Evolutionary conservation across 129 eudicot species (phyloP).

Genomic region (Arctium lappa): DNA sequence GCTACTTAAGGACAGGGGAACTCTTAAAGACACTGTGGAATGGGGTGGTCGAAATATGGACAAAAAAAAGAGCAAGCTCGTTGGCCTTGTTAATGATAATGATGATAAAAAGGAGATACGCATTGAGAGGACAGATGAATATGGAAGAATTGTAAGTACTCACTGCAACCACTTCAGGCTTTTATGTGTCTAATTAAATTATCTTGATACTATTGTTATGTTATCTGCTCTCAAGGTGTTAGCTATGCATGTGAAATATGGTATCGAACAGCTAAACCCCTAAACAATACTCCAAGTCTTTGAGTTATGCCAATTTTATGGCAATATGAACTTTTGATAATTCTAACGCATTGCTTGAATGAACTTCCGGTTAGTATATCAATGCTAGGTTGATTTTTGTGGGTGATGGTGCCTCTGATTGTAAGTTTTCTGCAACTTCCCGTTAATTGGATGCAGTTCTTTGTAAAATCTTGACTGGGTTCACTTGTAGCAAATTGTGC

Average conservation of each 20-base stretch:
- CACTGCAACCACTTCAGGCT: neutral
- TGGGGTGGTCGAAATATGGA: conserved; percentile 99
- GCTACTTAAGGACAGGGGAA: conserved; percentile 77
- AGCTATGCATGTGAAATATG: neutral
- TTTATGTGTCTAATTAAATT: neutral
- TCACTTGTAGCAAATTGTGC: no score
- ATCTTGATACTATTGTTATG: neutral
- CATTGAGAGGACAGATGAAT: conserved; percentile 89
- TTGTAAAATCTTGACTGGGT: no score
- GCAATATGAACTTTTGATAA: no score
- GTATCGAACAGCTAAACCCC: neutral
- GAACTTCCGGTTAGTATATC: no score
- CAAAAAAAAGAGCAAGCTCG: conserved; percentile 94
- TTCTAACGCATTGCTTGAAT: no score
- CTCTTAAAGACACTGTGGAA: conserved; percentile 76
- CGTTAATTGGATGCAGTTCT: no score
- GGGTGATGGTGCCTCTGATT: no score
- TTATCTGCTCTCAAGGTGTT: neutral
- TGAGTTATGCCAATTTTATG: neutral
- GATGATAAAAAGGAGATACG: conserved; percentile 79
- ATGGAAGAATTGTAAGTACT: conserved; percentile 89
- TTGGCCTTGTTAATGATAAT: conserved; percentile 59
- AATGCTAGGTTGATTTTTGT: no score
- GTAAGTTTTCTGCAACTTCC: no score
- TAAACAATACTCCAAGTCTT: neutral